These are phyloP conservation scores for Aphanomyces euteiches DNA, from an alignment of 352 stramenopile genomes.

Conservation along the genomic window DNA sequence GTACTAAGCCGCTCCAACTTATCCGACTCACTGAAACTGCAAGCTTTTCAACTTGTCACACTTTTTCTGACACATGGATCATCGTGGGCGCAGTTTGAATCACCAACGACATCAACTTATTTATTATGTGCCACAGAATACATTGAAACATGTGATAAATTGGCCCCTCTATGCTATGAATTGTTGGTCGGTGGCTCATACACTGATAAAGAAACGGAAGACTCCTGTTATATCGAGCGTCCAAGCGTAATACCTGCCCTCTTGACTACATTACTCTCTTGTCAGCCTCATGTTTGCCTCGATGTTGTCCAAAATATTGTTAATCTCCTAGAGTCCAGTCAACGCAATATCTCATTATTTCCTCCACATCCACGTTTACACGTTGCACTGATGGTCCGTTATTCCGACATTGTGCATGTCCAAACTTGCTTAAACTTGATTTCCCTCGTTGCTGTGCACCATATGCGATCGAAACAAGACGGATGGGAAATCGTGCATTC, in stretches of 20 bases:
- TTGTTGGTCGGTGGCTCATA: not conserved
- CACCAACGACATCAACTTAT: not conserved
- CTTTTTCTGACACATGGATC: not conserved
- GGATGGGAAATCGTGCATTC: constrained; percentile 2
- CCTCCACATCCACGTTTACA: not conserved
- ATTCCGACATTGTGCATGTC: not conserved
- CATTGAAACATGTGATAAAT: constrained; percentile 10
- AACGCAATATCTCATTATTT: not conserved
- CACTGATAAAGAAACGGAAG: too few relatives aligned
- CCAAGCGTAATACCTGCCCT: constrained; percentile 5
- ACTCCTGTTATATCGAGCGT: not conserved
- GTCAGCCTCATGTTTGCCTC: not conserved
- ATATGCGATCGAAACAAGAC: not conserved
- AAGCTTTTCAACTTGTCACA: not conserved
- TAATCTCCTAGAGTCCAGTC: not conserved
- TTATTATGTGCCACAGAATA: constrained; percentile 14
- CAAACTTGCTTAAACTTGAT: constrained; percentile 1
- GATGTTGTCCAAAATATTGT: not conserved
- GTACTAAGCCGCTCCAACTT: constrained; percentile 13
- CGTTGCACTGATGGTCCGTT: not conserved
- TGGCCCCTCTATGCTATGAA: not conserved
- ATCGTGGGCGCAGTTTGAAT: not conserved
- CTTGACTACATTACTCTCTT: not conserved
- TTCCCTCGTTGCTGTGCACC: not conserved
- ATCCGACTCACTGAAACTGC: constrained; percentile 1